These are phyloP conservation scores for Lentinus polychrous DNA, from an alignment of 1,284 basidiomycete genomes.

Conservation along the genomic window DNA sequence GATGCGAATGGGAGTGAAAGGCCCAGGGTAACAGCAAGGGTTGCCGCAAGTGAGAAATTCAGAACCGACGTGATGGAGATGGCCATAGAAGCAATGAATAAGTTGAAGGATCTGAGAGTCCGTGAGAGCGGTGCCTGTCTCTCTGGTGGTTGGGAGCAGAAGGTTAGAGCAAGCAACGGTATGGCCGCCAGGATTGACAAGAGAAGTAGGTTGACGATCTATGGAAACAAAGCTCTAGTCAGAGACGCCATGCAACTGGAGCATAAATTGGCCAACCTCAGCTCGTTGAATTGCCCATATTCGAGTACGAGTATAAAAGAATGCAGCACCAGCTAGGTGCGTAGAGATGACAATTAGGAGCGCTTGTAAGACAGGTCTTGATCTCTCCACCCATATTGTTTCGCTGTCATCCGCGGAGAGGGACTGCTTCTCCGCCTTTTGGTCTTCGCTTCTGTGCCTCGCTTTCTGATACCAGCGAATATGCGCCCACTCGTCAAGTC, in stretches of 20 bases:
- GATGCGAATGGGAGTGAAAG: slow-evolving; percentile 50
- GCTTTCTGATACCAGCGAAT: slow-evolving; percentile 43
- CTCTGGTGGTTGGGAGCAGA: background rate
- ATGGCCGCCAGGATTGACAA: slow-evolving; percentile 15
- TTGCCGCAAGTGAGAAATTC: slow-evolving; percentile 82
- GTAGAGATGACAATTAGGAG: slow-evolving; percentile 48
- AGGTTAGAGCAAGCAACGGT: slow-evolving; percentile 12
- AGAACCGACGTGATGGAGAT: slow-evolving; percentile 82
- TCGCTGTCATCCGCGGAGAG: background rate
- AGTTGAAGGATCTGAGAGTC: slow-evolving; percentile 64
- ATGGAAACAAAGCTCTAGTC: background rate
- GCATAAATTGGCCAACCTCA: slow-evolving; percentile 27
- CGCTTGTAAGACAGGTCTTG: slow-evolving; percentile 43
- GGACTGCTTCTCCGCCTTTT: slow-evolving; percentile 4
- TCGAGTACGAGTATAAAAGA: slow-evolving; percentile 41
- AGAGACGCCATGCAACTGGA: slow-evolving; percentile 5
- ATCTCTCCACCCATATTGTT: slow-evolving; percentile 28
- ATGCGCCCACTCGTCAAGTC: slow-evolving; percentile 66
- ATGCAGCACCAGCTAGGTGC: slow-evolving; percentile 42
- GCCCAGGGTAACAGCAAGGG: slow-evolving; percentile 56
- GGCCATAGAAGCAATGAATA: slow-evolving; percentile 75
- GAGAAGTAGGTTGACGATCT: background rate
- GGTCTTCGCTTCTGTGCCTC: slow-evolving; percentile 19
- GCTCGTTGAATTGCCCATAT: slow-evolving; percentile 33
- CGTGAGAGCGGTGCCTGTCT: slow-evolving; percentile 33